Base-by-base conservation (phyloP, 163 green algal species). In the Coccomyxa subellipsoidea region DNA sequence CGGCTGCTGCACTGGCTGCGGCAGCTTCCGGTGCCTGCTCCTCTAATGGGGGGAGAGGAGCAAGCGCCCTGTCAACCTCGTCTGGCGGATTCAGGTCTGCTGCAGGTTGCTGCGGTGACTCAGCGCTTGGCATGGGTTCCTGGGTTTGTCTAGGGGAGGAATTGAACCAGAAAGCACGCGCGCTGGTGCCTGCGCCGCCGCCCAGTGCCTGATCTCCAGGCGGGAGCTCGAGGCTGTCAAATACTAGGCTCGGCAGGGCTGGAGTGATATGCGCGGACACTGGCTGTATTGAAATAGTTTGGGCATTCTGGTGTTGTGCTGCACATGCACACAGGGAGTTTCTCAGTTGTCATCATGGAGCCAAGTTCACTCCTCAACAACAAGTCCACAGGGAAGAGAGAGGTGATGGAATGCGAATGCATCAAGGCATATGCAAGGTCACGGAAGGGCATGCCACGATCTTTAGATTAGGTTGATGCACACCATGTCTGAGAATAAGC, bases 401-500 rank as follows among this genome's bases (percentile, higher is more conserved):
- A n/a, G n/a, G n/a, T n/a, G n/a, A 27, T 59, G 47, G 47, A 18
- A 6, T 27, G 21, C 5, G 1, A 59, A 18, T 27, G 23, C 47
- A 18, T 59, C 47, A 59, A 23, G 40, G 40, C 8, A 8, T 8
- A 54, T 18, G 47, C 15, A 59, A 23, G 47, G 21, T 23, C 10
- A 54, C 8, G 10, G 4, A 18, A 59, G 47, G 21, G 47, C 23
- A 27, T 12, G 5, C 47, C 0, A 59, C 1, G 3, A 59, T 27
- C 2, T 59, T 7, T 8, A 5, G 40, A 54, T 54, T 54, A 10
- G 40, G 10, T 23, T 54, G 40, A 23, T 21, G 47, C 47, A 59
- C 38, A 83, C 82, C 77, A 81, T 39, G 32, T 36, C 37, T 39
- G 18, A 85, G 69, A 3, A 47, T 0, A 18, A 85, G 69, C 39